Conservation (phyloP, 1,139 yeast species). For the Taphrina sp. region DNA sequence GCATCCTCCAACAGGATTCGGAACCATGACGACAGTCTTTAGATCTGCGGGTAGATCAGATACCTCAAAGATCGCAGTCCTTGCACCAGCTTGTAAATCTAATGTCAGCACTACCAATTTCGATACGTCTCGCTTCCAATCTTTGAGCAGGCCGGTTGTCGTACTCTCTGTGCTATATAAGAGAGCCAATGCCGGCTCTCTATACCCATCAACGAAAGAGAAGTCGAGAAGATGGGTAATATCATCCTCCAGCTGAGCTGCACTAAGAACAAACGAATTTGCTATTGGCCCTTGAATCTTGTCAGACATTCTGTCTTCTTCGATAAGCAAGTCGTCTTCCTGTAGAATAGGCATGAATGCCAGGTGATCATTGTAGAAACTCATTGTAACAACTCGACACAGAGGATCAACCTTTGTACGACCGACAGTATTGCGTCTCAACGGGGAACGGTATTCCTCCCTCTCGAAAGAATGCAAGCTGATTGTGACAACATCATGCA, state of each 20-base stretch:
- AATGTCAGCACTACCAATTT: conserved; percentile 57
- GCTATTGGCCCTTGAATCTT: conserved; percentile 35
- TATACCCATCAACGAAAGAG: conserved; percentile 66
- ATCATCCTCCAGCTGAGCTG: conserved; percentile 56
- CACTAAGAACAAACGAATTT: conserved; percentile 58
- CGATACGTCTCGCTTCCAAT: conserved; percentile 57
- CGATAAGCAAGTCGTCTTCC: conserved; percentile 44
- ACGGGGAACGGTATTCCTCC: conserved; percentile 54
- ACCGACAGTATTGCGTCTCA: conserved; percentile 46
- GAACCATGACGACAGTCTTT: conserved; percentile 61
- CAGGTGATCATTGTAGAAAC: conserved; percentile 63
- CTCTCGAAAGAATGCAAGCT: conserved; percentile 87
- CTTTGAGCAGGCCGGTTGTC: conserved; percentile 72
- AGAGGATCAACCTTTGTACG: conserved; percentile 63
- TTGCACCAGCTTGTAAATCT: conserved; percentile 60
- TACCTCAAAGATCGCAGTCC: conserved; percentile 65
- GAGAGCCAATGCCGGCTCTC: conserved; percentile 78
- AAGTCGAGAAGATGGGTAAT: conserved; percentile 65
- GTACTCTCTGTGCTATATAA: conserved; percentile 59
- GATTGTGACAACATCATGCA: conserved; percentile 59
- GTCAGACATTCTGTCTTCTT: conserved; percentile 22
- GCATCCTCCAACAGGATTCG: conserved; percentile 68
- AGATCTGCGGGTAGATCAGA: conserved; percentile 73
- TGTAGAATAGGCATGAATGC: conserved; percentile 69
- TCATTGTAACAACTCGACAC: conserved; percentile 59